A percentile compares a stretch with the other conserved stretches of the same genome.
Conservation (phyloP, 2,329 filamentous ascomycete species). For the Pestalotiopsis sp. region DNA sequence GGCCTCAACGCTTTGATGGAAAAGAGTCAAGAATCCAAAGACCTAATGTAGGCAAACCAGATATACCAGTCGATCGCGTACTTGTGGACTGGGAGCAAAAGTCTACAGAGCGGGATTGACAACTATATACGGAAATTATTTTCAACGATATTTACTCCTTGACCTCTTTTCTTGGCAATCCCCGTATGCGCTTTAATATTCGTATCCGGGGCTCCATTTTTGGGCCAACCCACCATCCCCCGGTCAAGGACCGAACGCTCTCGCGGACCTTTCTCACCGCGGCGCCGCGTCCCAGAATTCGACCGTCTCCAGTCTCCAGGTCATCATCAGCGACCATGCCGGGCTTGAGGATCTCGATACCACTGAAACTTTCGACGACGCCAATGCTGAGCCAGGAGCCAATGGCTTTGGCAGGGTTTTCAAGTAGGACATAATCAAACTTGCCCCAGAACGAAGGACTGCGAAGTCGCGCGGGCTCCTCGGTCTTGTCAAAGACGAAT, state of each 20-base stretch:
- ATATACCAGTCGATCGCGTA: too few relatives aligned
- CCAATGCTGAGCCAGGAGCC: conserved; percentile 58
- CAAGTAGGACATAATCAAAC: conserved; percentile 65
- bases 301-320: conserved; percentile 24
- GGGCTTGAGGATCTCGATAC: conserved; percentile 59
- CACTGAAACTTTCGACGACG: conserved; percentile 58
- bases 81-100: too few relatives aligned
- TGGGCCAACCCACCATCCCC: conserved; percentile 68
- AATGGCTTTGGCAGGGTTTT: conserved; percentile 48
- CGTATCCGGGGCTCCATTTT: conserved; percentile 58
- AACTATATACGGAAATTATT: neutral
- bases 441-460: conserved; percentile 60
- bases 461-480: conserved; percentile 46
- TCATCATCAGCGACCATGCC: conserved; percentile 29
- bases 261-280: conserved; percentile 40
- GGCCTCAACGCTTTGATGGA: too few relatives aligned
- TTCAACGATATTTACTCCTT: conserved; percentile 21
- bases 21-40: too few relatives aligned
- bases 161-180: conserved; percentile 27
- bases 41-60: too few relatives aligned
- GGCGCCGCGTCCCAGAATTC: conserved; percentile 48
- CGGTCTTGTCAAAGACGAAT: conserved; percentile 63
- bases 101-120: too few relatives aligned
- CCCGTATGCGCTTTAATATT: conserved; percentile 43
- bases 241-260: conserved; percentile 45